phyloP scores from a whole-genome alignment of 306 rosid genomes.

The Castanea mollissima region DNA sequence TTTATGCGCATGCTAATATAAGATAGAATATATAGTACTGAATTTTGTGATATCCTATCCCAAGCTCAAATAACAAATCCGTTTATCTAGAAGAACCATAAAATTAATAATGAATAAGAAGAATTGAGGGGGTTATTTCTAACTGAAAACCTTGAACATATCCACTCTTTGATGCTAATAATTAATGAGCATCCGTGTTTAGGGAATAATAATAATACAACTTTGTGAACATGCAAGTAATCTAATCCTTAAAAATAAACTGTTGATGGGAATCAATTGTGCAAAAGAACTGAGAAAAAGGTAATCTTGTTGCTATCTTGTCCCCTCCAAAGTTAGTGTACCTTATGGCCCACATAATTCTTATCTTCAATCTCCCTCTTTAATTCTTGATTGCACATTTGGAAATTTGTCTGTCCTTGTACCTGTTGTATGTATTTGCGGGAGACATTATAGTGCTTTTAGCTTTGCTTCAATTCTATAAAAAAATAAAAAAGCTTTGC shows the following conservation, averaged over 20 bases:
- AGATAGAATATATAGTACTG: slow-evolving; percentile 21
- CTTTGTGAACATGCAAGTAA: slow-evolving; percentile 32
- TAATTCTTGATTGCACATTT: slow-evolving; percentile 27
- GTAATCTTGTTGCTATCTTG: slow-evolving; percentile 42
- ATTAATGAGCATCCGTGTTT: background rate
- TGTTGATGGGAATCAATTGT: slow-evolving; percentile 44
- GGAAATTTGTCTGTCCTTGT: slow-evolving; percentile 29
- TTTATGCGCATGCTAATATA: slow-evolving; percentile 67
- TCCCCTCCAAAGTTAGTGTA: slow-evolving; percentile 46
- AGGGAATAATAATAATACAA: background rate
- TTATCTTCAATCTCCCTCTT: slow-evolving; percentile 39
- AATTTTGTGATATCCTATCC: slow-evolving; percentile 23
- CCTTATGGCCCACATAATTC: slow-evolving; percentile 43
- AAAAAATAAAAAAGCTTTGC: background rate
- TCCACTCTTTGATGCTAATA: background rate
- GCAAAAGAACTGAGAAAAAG: slow-evolving; percentile 21
- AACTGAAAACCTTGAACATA: background rate
- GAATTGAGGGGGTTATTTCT: background rate
- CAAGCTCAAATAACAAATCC: slow-evolving; percentile 18
- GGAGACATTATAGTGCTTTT: no score
- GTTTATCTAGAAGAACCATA: slow-evolving; percentile 38
- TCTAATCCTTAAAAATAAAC: slow-evolving; percentile 17
- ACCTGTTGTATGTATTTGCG: slow-evolving; percentile 22
- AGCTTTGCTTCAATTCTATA: background rate
- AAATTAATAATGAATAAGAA: slow-evolving; percentile 1